Evolutionary conservation across 345 rosid species (phyloP), one percentile per base, ranked within the genome.

Genomic region (Ceriops zippeliana): DNA sequence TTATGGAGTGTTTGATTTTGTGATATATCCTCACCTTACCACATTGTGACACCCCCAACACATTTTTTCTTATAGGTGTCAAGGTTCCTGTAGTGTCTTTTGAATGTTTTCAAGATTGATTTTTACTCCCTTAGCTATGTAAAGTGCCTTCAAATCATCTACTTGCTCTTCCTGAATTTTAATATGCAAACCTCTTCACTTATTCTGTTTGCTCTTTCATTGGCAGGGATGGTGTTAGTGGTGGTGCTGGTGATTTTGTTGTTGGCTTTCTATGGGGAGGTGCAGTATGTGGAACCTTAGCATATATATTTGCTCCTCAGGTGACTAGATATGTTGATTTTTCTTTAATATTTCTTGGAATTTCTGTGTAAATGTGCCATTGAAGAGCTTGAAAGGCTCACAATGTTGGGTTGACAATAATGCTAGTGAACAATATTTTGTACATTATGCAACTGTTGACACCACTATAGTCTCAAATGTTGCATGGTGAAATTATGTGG

Each of bases 201-300:
- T 42, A 7, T 71, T 16, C 28, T 74, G 1, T 49, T 28, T 20
- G 16, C 49, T 70, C 34, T 49, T 11, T 56, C 65, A 8, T 38
- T 17, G 76, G 71, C 87, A 85, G 95, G 58, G 85, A 84, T 37
- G 84, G 87, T 49, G 72, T 61, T 66, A 78, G 81, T 62, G 79
- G 84, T n/a, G 90, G 92, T 63, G 79, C 87, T 38, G 69, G 77
- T 77, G 96, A 89, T 73, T 93, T 93, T 83, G 63, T 83, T 19
- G 92, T 95, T 65, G 96, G 98, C 63, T 93, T 93, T 78, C 79
- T 93, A 58, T 69, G 89, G 70, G 97, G 97, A 52, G 98, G 97
- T 52, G 97, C 97, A 30, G 70, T 93, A 35, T 86, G 83, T 74
- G 98, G 97, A 74, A 84, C 95, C 19, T 70, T 86, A 54, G 90